phyloP scores from a whole-genome alignment of 768 basidiomycete species.

The Xerocomellus intermedius region DNA sequence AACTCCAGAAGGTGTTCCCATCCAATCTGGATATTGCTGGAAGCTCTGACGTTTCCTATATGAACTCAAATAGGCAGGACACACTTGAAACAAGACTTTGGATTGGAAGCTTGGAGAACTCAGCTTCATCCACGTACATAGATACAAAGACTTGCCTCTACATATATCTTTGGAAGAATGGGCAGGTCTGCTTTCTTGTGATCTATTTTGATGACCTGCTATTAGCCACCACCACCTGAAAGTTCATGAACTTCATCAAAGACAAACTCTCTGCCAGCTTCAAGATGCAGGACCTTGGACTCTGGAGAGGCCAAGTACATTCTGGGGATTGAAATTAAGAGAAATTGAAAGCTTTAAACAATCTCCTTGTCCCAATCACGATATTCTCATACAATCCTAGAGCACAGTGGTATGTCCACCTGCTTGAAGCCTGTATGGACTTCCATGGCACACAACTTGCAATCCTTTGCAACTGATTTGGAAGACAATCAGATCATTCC shows the following conservation, averaged over 20 bases:
- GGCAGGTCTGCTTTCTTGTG: background rate
- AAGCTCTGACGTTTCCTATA: background rate
- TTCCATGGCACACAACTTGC: too few species aligned
- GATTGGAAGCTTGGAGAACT: background rate
- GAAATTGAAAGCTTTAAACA: too few species aligned
- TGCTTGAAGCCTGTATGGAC: too few species aligned
- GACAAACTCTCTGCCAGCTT: background rate
- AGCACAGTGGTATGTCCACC: too few species aligned
- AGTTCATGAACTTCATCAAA: background rate
- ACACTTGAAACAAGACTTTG: background rate
- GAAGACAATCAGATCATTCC: too few species aligned
- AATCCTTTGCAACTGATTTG: too few species aligned
- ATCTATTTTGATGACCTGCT: background rate
- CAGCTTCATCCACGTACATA: background rate
- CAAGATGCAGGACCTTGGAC: background rate
- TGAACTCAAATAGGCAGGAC: background rate
- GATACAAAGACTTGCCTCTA: background rate
- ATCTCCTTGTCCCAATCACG: too few species aligned
- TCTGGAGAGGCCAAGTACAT: slow-evolving; percentile 17
- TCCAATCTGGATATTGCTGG: background rate
- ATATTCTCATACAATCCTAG: too few species aligned
- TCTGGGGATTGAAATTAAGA: slow-evolving; percentile 32
- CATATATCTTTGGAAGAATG: too few species aligned
- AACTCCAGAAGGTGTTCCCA: background rate
- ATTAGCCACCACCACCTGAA: background rate